phyloP scores from a whole-genome alignment of 768 basidiomycete genomes.

The Ramaria sp. region DNA sequence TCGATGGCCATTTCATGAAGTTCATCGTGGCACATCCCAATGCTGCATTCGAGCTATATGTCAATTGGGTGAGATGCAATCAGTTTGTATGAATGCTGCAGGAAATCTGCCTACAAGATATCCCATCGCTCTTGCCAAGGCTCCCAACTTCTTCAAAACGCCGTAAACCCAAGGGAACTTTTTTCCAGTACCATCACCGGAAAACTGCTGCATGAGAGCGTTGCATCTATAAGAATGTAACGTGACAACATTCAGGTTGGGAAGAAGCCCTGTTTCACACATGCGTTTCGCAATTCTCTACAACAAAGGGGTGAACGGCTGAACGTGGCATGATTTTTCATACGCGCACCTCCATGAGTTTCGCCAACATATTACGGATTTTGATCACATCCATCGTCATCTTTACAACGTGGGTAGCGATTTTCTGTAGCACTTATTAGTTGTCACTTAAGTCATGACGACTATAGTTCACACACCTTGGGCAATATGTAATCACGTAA shows the following conservation, averaged over 20 bases:
- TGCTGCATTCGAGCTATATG: conserved; percentile 72
- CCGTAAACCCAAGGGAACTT: conserved; percentile 39
- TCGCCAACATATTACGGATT: conserved; percentile 56
- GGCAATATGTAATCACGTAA: conserved; percentile 77
- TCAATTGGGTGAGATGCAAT: conserved; percentile 6
- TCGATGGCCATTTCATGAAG: conserved; percentile 43
- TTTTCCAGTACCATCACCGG: conserved; percentile 12
- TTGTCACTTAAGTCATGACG: conserved; percentile 4
- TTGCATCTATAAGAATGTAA: conserved; percentile 60
- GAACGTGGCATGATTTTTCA: too few species aligned
- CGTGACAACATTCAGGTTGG: conserved; percentile 42
- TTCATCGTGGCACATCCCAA: conserved; percentile 63
- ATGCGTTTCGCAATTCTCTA: conserved; percentile 28
- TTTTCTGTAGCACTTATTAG: conserved; percentile 32
- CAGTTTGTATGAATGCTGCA: not conserved
- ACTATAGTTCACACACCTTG: conserved; percentile 42
- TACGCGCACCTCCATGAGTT: conserved; percentile 60
- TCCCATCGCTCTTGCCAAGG: conserved; percentile 73
- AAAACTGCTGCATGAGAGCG: conserved; percentile 29
- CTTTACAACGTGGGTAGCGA: conserved; percentile 67
- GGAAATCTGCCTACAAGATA: conserved; percentile 54
- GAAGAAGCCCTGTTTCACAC: conserved; percentile 31
- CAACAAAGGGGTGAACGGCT: conserved; percentile 13
- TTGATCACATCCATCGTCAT: conserved; percentile 59
- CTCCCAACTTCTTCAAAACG: conserved; percentile 40